Conservation (phyloP, 331 rosid species). For the Phaseolus coccineus region DNA sequence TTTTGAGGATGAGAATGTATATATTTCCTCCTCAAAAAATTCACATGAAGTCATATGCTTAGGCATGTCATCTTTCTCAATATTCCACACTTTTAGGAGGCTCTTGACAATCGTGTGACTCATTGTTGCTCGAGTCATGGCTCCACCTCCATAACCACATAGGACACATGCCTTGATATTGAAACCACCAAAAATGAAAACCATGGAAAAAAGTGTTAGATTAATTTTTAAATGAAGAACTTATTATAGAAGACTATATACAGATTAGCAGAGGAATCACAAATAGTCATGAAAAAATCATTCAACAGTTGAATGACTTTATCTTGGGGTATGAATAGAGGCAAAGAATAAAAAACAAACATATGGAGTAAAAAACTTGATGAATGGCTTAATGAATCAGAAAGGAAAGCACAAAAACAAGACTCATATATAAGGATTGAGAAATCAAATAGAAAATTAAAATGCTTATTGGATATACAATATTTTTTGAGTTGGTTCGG, state of each 20-base stretch:
- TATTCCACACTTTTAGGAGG: slow-evolving; percentile 61
- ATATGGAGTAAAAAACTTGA: background rate
- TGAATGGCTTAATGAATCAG: background rate
- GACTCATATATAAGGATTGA: background rate
- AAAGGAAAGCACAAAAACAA: slow-evolving; percentile 19
- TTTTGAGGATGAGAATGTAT: slow-evolving; percentile 39
- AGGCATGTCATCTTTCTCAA: slow-evolving; percentile 46
- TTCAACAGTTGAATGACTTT: background rate
- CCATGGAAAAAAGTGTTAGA: background rate
- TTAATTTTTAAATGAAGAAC: slow-evolving; percentile 1
- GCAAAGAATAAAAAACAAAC: background rate
- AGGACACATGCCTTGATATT: slow-evolving; percentile 67
- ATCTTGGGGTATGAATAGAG: slow-evolving; percentile 2
- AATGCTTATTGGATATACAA: slow-evolving; percentile 43
- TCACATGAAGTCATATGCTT: slow-evolving; percentile 41
- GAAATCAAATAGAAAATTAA: slow-evolving; percentile 3
- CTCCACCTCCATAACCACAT: slow-evolving; percentile 84
- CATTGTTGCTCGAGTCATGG: slow-evolving; percentile 69
- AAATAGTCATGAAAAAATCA: background rate
- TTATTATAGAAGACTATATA: background rate
- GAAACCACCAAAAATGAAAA: slow-evolving; percentile 20
- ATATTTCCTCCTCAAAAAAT: slow-evolving; percentile 38
- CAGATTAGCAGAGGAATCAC: background rate
- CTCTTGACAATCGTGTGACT: slow-evolving; percentile 58
- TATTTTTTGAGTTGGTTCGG: slow-evolving; percentile 59